phyloP scores from a whole-genome alignment of 2,329 filamentous ascomycete genomes.

The Verticillium nubilum region DNA sequence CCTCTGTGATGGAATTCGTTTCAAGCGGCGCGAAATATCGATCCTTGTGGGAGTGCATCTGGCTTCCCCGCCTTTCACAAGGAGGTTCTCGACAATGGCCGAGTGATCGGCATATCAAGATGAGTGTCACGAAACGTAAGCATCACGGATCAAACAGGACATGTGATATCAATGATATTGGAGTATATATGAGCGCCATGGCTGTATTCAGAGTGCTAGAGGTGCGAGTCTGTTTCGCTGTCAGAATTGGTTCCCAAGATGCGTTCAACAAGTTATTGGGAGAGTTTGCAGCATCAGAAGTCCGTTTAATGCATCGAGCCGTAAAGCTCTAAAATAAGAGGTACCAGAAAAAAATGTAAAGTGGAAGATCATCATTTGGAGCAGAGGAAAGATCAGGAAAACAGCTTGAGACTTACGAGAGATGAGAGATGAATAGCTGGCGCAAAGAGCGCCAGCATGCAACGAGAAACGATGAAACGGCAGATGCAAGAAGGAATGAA shows the following conservation, averaged over 20 bases:
- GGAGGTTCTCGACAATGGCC: too few relatives aligned
- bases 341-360: constrained; percentile 83
- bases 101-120: too few relatives aligned
- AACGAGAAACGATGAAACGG: not conserved
- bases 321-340: constrained; percentile 82
- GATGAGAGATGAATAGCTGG: not conserved
- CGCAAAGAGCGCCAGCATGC: not conserved
- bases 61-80: too few relatives aligned
- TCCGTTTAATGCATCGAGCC: constrained; percentile 77
- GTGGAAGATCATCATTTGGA: constrained; percentile 67
- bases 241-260: not conserved
- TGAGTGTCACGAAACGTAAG: too few relatives aligned
- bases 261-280: not conserved
- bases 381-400: constrained; percentile 6
- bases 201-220: not conserved
- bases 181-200: too few relatives aligned
- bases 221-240: not conserved
- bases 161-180: too few relatives aligned
- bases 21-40: too few relatives aligned
- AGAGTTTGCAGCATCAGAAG: constrained; percentile 59
- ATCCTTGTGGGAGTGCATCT: too few relatives aligned
- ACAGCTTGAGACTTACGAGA: not conserved
- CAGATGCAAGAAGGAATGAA: not conserved
- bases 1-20: not conserved
- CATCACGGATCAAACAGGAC: too few relatives aligned